Evolutionary conservation across 352 stramenopile species (phyloP).

Genomic region (Aphanomyces invadans): DNA sequence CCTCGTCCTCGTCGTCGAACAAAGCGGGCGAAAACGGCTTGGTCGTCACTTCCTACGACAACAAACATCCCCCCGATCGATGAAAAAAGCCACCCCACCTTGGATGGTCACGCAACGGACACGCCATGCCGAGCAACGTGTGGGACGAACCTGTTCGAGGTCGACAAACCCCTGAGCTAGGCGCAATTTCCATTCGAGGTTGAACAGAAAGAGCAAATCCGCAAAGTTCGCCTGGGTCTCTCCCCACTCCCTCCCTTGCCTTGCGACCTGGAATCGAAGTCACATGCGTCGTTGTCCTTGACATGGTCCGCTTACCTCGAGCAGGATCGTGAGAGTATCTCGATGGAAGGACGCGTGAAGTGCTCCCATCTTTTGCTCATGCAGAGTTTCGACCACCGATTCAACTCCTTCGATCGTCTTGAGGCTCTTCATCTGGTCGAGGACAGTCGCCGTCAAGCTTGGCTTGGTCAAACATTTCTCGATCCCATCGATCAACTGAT

Average conservation of each 20-base stretch:
- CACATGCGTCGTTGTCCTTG: constrained; percentile 2
- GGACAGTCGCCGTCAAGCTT: constrained; percentile 42
- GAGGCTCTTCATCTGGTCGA: constrained; percentile 59
- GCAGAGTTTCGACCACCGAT: constrained; percentile 59
- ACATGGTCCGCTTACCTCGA: constrained; percentile 34
- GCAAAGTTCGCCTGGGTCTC: neutral
- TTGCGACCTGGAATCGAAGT: constrained; percentile 26
- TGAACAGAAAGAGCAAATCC: neutral
- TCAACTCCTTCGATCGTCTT: constrained; percentile 60
- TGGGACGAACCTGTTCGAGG: neutral
- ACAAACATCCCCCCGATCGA: no score
- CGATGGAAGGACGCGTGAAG: constrained; percentile 53
- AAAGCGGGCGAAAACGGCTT: neutral
- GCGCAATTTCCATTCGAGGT: neutral
- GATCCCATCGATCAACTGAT: constrained; percentile 66
- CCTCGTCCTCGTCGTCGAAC: constrained; percentile 6
- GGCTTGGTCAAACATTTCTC: constrained; percentile 53
- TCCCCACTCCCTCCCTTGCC: constrained; percentile 9
- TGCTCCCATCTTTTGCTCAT: constrained; percentile 47
- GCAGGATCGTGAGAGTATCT: constrained; percentile 51
- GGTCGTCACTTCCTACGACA: neutral
- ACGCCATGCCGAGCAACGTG: no score
- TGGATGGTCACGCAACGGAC: no score
- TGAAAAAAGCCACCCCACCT: no score
- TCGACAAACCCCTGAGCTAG: neutral